Evolutionary conservation across 2,329 filamentous ascomycete genomes (phyloP), one percentile per base, ranked within the genome.

Genomic region (Botrytis elliptica): DNA sequence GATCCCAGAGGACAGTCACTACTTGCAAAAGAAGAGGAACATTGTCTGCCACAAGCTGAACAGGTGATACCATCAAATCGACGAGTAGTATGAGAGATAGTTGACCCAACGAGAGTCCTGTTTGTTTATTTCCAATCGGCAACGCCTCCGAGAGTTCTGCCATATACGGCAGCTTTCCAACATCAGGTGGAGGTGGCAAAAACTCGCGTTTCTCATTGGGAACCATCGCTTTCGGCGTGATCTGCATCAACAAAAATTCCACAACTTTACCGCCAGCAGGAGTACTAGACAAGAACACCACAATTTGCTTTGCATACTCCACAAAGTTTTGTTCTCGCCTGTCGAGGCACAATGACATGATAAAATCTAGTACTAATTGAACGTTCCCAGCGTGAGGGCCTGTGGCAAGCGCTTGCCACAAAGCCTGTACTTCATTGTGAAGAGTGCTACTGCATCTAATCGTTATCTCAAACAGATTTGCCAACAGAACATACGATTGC

Each of bases 311-410:
- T 8, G 95, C 95, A 80, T 97, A 97, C 78, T 98, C 94, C 72
- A 99, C 95, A 82, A 98, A 99, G 79, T 98, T 98, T 79, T 99
- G 96, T 82, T 99, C 97, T 67, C 95, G 91, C 46, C 95, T 91
- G 79, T 99, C 96, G 18, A 99, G 85, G 78, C 96, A 99, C 7
- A 98, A 88, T 42, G 91, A 91, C 83, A 99, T 98, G 82, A 99
- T 96, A 80, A 99, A 99, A 81, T 98, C 95, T 1, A 99, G 88
- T 20, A 98, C 93, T 49, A 99, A 85, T 73, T 97, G 93, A 18
- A 99, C 96, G 79, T 99, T 99, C 33, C 95, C 95, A 14, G 91
- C 93, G 82, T 98, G 92, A 0, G 95, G 95, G 0, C 96, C 95
- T 0, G 95, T 97, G 0, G 95, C 95, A 64, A 99, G 86, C 5